Base-by-base conservation (phyloP, 176 grass and related monocot species). In the Aegilops sharonensis region DNA sequence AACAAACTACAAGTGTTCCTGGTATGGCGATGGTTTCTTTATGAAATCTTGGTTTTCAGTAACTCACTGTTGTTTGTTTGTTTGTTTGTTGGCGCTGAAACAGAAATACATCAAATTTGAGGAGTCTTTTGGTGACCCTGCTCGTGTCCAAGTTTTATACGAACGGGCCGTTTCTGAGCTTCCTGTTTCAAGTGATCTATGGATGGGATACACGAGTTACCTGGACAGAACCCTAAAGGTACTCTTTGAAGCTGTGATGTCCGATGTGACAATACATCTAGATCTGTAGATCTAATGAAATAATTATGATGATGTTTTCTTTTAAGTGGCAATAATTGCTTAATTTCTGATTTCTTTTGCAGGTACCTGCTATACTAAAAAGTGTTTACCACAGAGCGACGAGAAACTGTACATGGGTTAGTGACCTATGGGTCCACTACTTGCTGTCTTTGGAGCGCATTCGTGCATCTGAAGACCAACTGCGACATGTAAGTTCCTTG, bases 81-180 rank as follows among this genome's bases (percentile, higher is more conserved):
- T 25, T 77, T 64, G 0, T 87, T 74, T 78, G 66, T 81, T 85
- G 30, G 68, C 24, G 52, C 56, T 84, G 57, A 87, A 91, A 84
- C 90, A 99, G 97, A 94, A 92, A 57, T 99, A 99, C 68, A 86
- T 92, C 68, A 96, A 99, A 88, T 99, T 94, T 85, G 97, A 96
- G 83, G 94, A 96, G 45, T 90, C 90, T 72, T 92, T 61, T 20
- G 90, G 94, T 52, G 88, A 96, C 14, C 97, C 97, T 89, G 90
- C 85, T 64, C 93, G 94, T 88, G 92, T 99, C 83, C 97, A 94
- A 88, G 83, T 96, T 70, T 80, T 99, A 5, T 96, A 99, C 75
- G 97, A 99, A 80, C 78, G 94, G 67, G 97, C 97, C 29, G 90
- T 99, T 83, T 84, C 89, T 17, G 92, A 88, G 75, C 87, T 99